Percentiles rank a stretch among this genome's conserved stretches.
These are phyloP conservation scores for Biscutella laevigata DNA, from an alignment of 441 rosid genomes.

Conservation along the genomic window DNA sequence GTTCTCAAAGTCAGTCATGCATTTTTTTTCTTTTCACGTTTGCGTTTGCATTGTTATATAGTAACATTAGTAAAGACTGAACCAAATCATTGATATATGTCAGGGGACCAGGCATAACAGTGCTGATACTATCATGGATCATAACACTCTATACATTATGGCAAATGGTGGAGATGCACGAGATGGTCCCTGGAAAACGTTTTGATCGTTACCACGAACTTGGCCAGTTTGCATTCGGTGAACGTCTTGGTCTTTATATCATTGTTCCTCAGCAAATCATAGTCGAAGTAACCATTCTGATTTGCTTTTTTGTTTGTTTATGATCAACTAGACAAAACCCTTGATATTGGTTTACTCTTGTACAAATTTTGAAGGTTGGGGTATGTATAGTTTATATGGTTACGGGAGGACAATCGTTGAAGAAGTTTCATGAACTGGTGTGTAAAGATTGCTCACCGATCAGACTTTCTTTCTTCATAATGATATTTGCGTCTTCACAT, in stretches of 20 bases:
- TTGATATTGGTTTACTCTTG: background rate
- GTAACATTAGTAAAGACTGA: no score
- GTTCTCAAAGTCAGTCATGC: no score
- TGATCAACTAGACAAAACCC: no score
- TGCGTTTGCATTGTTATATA: no score
- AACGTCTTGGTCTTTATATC: constrained; percentile 56
- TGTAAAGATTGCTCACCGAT: constrained; percentile 24
- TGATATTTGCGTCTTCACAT: constrained; percentile 59
- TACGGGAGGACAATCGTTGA: constrained; percentile 48
- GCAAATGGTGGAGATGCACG: constrained; percentile 79
- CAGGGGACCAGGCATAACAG: constrained; percentile 61
- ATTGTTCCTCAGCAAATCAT: constrained; percentile 59
- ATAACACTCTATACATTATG: constrained; percentile 55
- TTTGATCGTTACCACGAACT: constrained; percentile 59
- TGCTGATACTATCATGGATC: constrained; percentile 46
- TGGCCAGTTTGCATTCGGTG: constrained; percentile 53
- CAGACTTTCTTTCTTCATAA: constrained; percentile 36
- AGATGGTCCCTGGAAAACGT: constrained; percentile 47
- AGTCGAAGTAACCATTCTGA: no score
- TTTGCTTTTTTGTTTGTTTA: no score
- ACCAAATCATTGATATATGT: background rate
- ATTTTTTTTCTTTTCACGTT: no score
- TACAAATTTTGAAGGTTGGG: constrained; percentile 31
- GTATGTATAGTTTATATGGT: constrained; percentile 59
- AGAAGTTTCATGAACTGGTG: constrained; percentile 38